Evolutionary conservation across 768 basidiomycete genomes (phyloP).

Genomic region (Leccinum olivaceopallidum): DNA sequence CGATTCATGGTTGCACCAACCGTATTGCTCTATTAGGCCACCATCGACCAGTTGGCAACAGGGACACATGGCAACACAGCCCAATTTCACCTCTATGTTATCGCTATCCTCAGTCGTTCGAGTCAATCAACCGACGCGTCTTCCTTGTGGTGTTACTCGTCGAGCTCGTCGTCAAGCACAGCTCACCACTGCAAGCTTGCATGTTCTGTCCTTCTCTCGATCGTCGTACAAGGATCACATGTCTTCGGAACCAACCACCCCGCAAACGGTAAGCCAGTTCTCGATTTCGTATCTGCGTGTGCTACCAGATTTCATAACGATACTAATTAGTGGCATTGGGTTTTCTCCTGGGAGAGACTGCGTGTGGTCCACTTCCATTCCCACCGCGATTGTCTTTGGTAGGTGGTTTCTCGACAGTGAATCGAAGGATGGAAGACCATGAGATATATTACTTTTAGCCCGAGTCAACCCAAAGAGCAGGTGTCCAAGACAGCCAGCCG

Average conservation of each 20-base stretch:
- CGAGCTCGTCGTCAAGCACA: slow-evolving; percentile 4
- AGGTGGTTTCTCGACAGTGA: slow-evolving; percentile 9
- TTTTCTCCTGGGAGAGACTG: slow-evolving; percentile 4
- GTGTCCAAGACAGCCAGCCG: too few relatives aligned
- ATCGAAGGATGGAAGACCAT: slow-evolving; percentile 6
- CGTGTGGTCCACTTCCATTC: slow-evolving; percentile 10
- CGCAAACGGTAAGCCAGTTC: neutral
- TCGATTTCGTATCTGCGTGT: neutral
- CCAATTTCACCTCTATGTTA: too few relatives aligned
- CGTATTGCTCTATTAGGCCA: slow-evolving; percentile 3
- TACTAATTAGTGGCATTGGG: neutral
- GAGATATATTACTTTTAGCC: neutral
- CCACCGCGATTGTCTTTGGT: slow-evolving; percentile 6
- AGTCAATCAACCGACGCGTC: neutral
- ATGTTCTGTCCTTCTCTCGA: neutral
- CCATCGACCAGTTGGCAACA: slow-evolving; percentile 1
- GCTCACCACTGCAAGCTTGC: neutral
- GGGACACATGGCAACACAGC: neutral
- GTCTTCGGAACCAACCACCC: neutral
- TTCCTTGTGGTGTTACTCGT: slow-evolving; percentile 1
- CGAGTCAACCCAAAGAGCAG: neutral
- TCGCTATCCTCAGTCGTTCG: too few relatives aligned
- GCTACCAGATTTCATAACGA: neutral
- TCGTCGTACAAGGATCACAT: neutral
- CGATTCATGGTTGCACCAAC: slow-evolving; percentile 12